Base-by-base conservation (phyloP, 2,329 filamentous ascomycete species). In the Macrophomina pseudophaseolina region DNA sequence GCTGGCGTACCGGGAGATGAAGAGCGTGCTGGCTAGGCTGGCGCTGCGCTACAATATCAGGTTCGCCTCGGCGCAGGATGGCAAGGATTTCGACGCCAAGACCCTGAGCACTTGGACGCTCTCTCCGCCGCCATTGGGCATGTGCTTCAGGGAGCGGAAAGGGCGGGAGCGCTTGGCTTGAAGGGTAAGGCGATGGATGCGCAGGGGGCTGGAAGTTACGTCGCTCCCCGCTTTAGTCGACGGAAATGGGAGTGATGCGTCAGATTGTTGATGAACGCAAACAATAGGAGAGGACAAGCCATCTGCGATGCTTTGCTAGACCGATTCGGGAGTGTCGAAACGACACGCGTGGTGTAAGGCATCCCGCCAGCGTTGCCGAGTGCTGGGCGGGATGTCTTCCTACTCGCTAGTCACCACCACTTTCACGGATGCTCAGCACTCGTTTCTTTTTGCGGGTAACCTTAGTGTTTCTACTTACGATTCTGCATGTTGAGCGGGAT, bases 1-100 rank as follows among this genome's bases (percentile, higher is more conserved):
- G 0, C 77, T 91, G 49, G 89, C 89, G 1, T 90, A 91, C 71
- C 83, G 86, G 52, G 89, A 91, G 80, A 86, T 91, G 84, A 86
- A 81, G 58, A 85, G 86, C 6, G 86, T 88, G 2, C 75, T 91
- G 65, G 89, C 88, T 38, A 78, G 88, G 12, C 81, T 87, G 18
- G 73, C 91, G 68, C 90, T 82, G 70, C 68, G 87, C 70, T 91
- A 88, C 68, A 88, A 91, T 68, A 70, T 90, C 67, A n/a, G 71
- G 11, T 72, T 82, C 40, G 79, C 78, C 4, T 72, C 74, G 5
- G 75, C 74, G 4, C 76, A 80, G 60, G 75, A 78, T 67, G 78
- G 76, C 3, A 66, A 64, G 33, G 70, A 70, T 42, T 72, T 80
- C 40, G 66, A 78, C 65, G 68, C 68, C 8, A 69, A 76, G 52